A percentile compares a stretch with the other conserved stretches of the same genome.
Evolutionary conservation across 1,139 yeast genomes (phyloP).

Genomic region (Candida sp.): DNA sequence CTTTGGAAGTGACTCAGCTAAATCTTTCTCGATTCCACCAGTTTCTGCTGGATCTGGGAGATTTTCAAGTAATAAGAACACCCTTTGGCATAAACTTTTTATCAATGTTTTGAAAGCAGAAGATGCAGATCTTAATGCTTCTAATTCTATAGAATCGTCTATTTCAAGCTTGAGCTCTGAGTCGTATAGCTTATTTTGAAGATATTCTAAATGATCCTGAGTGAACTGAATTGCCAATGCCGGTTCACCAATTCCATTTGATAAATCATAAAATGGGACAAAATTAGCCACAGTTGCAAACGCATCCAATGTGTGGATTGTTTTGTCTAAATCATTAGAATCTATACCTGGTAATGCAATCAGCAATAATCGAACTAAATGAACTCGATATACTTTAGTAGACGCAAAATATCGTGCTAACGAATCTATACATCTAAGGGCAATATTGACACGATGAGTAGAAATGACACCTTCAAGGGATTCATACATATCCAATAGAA

Average conservation of each 20-base stretch:
- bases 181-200: constrained; percentile 35
- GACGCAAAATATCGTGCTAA: constrained; percentile 66
- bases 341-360: constrained; percentile 82
- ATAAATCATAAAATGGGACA: constrained; percentile 64
- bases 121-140: constrained; percentile 72
- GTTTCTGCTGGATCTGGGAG: constrained; percentile 60
- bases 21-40: constrained; percentile 46
- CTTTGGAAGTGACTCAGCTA: constrained; percentile 59
- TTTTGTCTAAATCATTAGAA: constrained; percentile 78
- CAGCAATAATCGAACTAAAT: constrained; percentile 68
- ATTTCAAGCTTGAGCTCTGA: constrained; percentile 14
- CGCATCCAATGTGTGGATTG: constrained; percentile 66
- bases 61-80: constrained; percentile 70
- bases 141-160: constrained; percentile 44
- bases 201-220: constrained; percentile 52
- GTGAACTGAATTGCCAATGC: constrained; percentile 72
- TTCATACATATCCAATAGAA: constrained; percentile 76
- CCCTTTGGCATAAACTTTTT: constrained; percentile 52
- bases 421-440: constrained; percentile 65
- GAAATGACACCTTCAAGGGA: constrained; percentile 79
- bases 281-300: constrained; percentile 71
- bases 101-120: constrained; percentile 66
- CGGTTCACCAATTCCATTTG: constrained; percentile 43
- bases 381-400: constrained; percentile 69
- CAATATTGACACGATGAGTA: constrained; percentile 76